These are phyloP conservation scores for Cladorrhinum sp. DNA, from an alignment of 2,329 filamentous ascomycete genomes.

Conservation along the genomic window DNA sequence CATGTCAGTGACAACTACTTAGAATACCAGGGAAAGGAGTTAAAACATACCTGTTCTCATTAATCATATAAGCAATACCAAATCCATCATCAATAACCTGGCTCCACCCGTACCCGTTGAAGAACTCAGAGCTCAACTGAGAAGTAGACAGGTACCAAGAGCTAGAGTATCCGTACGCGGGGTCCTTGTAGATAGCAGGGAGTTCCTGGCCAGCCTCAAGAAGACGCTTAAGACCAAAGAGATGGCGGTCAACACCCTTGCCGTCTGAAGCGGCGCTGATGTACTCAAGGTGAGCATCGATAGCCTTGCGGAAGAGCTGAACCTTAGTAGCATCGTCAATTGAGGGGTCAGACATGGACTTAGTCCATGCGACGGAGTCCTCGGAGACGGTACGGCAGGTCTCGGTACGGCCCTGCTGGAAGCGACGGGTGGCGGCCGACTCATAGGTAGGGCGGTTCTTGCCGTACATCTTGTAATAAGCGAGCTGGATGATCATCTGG, in stretches of 20 bases:
- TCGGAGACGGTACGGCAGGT: constrained; percentile 91
- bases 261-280: constrained; percentile 86
- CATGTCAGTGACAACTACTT: background rate
- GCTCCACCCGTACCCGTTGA: constrained; percentile 98
- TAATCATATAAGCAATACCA: constrained; percentile 99
- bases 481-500: constrained; percentile 97
- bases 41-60: constrained; percentile 79
- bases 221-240: constrained; percentile 95
- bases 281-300: constrained; percentile 83
- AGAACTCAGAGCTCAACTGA: constrained; percentile 93
- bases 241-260: constrained; percentile 89
- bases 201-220: constrained; percentile 76
- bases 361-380: constrained; percentile 86
- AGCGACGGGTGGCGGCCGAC: constrained; percentile 88
- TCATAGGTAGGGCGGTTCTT: constrained; percentile 97
- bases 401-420: constrained; percentile 94
- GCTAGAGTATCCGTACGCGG: constrained; percentile 76
- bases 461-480: constrained; percentile 99
- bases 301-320: constrained; percentile 75
- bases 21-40: background rate
- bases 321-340: constrained; percentile 63
- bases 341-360: constrained; percentile 71
- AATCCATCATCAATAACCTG: constrained; percentile 96
- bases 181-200: constrained; percentile 82
- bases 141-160: constrained; percentile 88